phyloP scores from a whole-genome alignment of 495 filamentous ascomycete genomes.

The Cryomyces antarcticus region DNA sequence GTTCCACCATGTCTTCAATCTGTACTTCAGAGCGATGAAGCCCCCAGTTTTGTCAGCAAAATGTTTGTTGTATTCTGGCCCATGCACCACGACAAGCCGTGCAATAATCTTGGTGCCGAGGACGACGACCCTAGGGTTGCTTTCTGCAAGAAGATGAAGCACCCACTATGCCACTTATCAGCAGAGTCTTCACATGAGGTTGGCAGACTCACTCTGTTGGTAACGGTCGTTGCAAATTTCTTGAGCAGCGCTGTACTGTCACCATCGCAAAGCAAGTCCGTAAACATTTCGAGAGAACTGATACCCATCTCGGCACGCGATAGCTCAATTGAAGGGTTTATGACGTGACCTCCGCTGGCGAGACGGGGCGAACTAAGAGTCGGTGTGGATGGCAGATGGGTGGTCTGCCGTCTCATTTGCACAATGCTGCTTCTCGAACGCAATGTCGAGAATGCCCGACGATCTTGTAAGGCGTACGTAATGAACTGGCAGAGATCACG shows the following conservation, averaged over 20 bases:
- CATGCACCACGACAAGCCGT: constrained; percentile 65
- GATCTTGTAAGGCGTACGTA: constrained; percentile 71
- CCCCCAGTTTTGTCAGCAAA: constrained; percentile 73
- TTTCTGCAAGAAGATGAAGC: constrained; percentile 75
- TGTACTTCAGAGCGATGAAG: constrained; percentile 61
- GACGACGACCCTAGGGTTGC: constrained; percentile 63
- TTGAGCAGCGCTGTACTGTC: constrained; percentile 42
- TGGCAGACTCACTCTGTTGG: constrained; percentile 57
- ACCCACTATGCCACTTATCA: constrained; percentile 54
- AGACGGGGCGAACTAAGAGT: no score
- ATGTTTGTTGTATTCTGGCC: constrained; percentile 57
- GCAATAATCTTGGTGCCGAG: constrained; percentile 69
- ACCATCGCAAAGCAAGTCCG: constrained; percentile 60
- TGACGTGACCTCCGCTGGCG: no score
- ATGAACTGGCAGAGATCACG: constrained; percentile 82
- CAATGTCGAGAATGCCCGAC: constrained; percentile 26
- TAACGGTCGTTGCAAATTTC: constrained; percentile 86
- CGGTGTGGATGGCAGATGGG: no score
- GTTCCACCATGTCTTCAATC: constrained; percentile 77
- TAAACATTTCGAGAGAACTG: constrained; percentile 61
- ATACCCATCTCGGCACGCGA: constrained; percentile 38
- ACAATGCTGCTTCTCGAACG: constrained; percentile 21
- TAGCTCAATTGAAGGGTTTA: no score
- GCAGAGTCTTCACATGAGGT: neutral
- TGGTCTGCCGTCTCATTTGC: no score